Conservation (phyloP, 345 rosid genomes). For the Eucalyptus virginea region DNA sequence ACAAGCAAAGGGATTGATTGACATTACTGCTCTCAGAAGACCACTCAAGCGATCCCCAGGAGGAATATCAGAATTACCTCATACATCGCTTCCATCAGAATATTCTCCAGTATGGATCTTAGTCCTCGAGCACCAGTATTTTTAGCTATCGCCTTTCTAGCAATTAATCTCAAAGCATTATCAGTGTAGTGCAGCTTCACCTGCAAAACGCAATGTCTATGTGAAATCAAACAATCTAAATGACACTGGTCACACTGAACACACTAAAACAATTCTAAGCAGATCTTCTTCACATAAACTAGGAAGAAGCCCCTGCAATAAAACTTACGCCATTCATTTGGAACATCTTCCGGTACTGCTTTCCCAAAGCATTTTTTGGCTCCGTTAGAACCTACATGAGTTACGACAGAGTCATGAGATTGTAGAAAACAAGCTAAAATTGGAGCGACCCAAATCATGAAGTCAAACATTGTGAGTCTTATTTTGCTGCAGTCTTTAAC, state of each 20-base stretch:
- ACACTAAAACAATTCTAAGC: not conserved
- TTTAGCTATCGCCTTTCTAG: conserved; percentile 76
- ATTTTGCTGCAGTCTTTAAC: not conserved
- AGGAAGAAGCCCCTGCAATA: not conserved
- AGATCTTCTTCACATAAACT: not conserved
- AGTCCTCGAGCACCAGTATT: conserved; percentile 94
- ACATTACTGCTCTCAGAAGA: not conserved
- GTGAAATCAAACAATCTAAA: not conserved
- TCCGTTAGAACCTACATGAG: conserved; percentile 68
- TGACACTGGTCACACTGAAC: not conserved
- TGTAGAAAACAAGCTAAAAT: not conserved
- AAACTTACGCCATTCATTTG: conserved; percentile 80
- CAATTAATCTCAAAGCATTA: conserved; percentile 65
- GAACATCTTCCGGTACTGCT: conserved; percentile 93
- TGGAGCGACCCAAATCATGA: not conserved
- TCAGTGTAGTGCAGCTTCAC: conserved; percentile 83
- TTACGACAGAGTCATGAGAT: not conserved
- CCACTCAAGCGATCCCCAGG: not conserved
- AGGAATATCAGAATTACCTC: conserved; percentile 40
- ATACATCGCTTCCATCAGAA: conserved; percentile 96
- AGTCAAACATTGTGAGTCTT: not conserved
- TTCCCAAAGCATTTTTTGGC: conserved; percentile 93
- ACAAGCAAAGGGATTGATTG: not conserved
- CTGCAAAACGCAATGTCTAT: conserved; percentile 17
- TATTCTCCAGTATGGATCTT: conserved; percentile 74